Percentiles rank a stretch among this genome's conserved stretches.
These are phyloP conservation scores for Pseudonectria buxi DNA, from an alignment of 2,329 filamentous ascomycete species.

Conservation along the genomic window DNA sequence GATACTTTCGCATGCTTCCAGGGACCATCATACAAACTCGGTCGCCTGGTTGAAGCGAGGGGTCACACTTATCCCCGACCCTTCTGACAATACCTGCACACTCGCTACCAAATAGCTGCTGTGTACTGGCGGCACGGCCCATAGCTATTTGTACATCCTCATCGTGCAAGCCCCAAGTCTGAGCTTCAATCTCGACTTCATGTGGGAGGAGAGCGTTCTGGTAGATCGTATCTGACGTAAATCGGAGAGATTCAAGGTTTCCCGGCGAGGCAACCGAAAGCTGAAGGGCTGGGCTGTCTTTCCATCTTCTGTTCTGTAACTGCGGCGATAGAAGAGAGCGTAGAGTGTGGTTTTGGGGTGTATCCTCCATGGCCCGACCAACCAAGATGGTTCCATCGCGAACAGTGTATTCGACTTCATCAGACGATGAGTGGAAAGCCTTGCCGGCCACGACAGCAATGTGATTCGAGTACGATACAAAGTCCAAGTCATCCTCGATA, in stretches of 20 bases:
- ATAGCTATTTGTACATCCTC: conserved; percentile 13
- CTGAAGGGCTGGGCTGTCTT: conserved; percentile 10
- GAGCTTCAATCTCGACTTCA: conserved; percentile 18
- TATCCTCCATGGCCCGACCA: neutral
- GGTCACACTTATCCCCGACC: conserved; percentile 6
- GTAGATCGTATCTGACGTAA: conserved; percentile 10
- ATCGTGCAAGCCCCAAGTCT: conserved; percentile 15
- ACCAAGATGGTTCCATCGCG: neutral
- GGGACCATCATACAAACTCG: conserved; percentile 8
- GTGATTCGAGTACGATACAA: neutral
- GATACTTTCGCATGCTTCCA: conserved; percentile 3
- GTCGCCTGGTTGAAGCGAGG: conserved; percentile 11
- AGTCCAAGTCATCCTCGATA: neutral
- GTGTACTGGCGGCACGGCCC: conserved; percentile 3
- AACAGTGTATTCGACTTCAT: conserved; percentile 1
- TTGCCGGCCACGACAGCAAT: too few relatives aligned
- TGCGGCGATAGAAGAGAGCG: neutral
- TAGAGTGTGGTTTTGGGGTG: neutral
- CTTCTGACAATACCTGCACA: conserved; percentile 19
- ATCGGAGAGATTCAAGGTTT: conserved; percentile 19
- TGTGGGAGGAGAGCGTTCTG: conserved; percentile 3
- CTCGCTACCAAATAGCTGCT: conserved; percentile 10
- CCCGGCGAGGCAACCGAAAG: conserved; percentile 16
- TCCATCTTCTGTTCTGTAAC: neutral
- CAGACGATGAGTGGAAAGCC: neutral